Base-by-base conservation (phyloP, 2,329 filamentous ascomycete species). In the Fusarium paranaense region DNA sequence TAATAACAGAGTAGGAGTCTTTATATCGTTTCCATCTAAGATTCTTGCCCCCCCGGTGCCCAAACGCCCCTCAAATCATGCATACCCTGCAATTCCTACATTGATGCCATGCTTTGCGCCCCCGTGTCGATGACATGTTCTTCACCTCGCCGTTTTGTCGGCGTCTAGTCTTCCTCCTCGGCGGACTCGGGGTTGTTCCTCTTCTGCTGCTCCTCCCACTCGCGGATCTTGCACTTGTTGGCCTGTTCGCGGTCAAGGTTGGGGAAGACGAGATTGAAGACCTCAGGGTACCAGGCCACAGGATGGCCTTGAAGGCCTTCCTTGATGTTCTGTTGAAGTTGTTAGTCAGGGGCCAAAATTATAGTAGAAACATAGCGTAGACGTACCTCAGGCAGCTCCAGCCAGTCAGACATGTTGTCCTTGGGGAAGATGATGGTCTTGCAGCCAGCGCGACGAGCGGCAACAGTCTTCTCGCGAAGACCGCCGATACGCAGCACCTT, bases 401-500 rank as follows among this genome's bases (percentile, higher is more conserved):
- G 86, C 97, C 97, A 99, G 87, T 99, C 97, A 66, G 94, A 97
- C 88, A 94, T 91, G 84, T 98, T 98, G 85, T 99, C 97, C 76
- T 92, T 90, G 30, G 97, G 97, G 89, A 99, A 99, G 73, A 99
- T 92, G 78, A 99, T 92, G 83, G 91, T 97, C 83, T 93, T 97
- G 79, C 95, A 97, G 64, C 97, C 97, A 25, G 97, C 97, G 73
- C 97, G 89, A 80, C 95, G 90, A 67, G 97, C 97, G 33, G 97
- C 97, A 42, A 99, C 96, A 8, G 97, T 98, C 91, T 99, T 99
- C 86, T 99, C 97, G 56, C 97, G 88, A 77, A 99, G 85, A 0
- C 97, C 97, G 59, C 97, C 97, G 81, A 99, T 99, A 71, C 97
- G 90, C 62, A 99, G 86, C 3, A 99, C 96, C 85, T 99, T 99